Evolutionary conservation across 2,329 filamentous ascomycete species (phyloP).

Genomic region (Coleophoma cylindrospora): DNA sequence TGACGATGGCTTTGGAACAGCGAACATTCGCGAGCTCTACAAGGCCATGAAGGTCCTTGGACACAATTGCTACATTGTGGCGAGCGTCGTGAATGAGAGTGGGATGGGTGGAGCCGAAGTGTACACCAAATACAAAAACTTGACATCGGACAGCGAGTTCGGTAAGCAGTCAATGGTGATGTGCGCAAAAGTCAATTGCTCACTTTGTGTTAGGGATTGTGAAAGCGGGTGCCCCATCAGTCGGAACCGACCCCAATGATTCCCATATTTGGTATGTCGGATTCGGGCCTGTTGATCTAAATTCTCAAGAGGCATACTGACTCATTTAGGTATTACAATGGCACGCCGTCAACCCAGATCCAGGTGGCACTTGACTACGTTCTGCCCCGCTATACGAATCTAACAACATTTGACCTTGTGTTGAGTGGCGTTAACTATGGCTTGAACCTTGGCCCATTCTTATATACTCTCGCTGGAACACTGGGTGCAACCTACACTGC

Average conservation of each 20-base stretch:
- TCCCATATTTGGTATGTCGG: constrained; percentile 36
- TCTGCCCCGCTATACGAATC: constrained; percentile 41
- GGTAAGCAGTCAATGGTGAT: constrained; percentile 4
- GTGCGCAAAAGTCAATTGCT: too few relatives aligned
- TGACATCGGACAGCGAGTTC: constrained; percentile 37
- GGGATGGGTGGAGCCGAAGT: constrained; percentile 38
- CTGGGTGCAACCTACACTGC: constrained; percentile 46
- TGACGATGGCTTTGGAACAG: constrained; percentile 37
- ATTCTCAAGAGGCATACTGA: neutral
- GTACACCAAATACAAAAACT: constrained; percentile 36
- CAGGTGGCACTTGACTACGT: constrained; percentile 53
- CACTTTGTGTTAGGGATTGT: constrained; percentile 27
- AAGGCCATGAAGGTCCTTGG: constrained; percentile 29
- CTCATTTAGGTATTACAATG: constrained; percentile 48
- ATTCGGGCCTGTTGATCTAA: neutral
- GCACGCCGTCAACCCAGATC: constrained; percentile 49
- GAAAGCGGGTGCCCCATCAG: constrained; percentile 38
- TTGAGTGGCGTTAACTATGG: constrained; percentile 52
- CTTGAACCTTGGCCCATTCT: constrained; percentile 46
- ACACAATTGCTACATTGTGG: constrained; percentile 36
- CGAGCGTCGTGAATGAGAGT: constrained; percentile 36
- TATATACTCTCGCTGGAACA: constrained; percentile 46
- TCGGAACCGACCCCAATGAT: constrained; percentile 46
- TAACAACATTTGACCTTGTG: constrained; percentile 45
- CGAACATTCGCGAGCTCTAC: constrained; percentile 36